Evolutionary conservation across 2,329 filamentous ascomycete species (phyloP), one percentile per base, ranked within the genome.

Genomic region (Pyricularia sp.): DNA sequence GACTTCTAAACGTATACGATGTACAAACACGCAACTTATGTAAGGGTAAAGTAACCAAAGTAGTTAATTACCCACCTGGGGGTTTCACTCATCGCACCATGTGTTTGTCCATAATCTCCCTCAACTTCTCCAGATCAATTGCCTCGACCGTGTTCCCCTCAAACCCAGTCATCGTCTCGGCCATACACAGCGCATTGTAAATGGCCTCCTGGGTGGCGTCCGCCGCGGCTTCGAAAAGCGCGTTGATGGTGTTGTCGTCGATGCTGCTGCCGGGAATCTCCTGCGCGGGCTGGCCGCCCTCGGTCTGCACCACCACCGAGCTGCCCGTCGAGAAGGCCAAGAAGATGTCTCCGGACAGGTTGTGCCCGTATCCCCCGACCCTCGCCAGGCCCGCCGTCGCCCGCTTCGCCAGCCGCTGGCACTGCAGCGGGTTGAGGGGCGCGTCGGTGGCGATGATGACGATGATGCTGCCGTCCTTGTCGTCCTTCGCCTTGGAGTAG

Each of bases 141-240:
- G 33, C 68, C 20, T 69, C 63, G 25, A 66, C 28, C 28, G 17
- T 69, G 64, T 79, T 76, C 1, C 82, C 85, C 66, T 81, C 79
- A 70, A 83, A 81, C 0, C 87, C 87, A 0, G 80, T 82, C 79
- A 88, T 85, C 0, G 83, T 85, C 72, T 87, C 83, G 0, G 87
- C 86, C 79, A 85, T 88, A 70, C 83, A 88, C 10, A 90, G 76
- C 0, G 84, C 83, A 74, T 91, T 91, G 71, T 88, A 85, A 68
- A 91, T 89, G 1, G 87, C 83, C 76, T 91, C 88, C 73, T 91
- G 88, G 0, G 86, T 86, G 0, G 84, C 85, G 73, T 91, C 88
- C 0, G 86, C 85, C 2, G 81, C 84, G 1, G 87, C 88, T 74
- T 88, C 84, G 69, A 91, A 87, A 69, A 89, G 75, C 0, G 82